Percentiles rank a stretch among this genome's conserved stretches.
These are phyloP conservation scores for Neltuma alba DNA, from an alignment of 306 rosid species.

Conservation along the genomic window DNA sequence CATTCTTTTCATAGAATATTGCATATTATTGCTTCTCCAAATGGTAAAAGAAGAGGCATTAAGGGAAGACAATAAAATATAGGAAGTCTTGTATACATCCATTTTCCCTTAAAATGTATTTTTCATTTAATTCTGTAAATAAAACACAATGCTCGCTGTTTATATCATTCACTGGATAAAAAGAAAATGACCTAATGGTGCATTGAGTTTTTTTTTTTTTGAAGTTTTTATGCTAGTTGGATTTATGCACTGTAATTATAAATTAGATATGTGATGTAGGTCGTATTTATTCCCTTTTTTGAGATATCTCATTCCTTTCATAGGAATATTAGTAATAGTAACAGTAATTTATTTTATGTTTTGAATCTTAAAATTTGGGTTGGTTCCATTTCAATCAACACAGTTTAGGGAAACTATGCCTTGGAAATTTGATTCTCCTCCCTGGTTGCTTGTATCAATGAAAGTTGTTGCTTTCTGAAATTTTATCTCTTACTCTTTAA, in stretches of 20 bases:
- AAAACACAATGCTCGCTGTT: neutral
- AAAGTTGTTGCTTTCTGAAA: slow-evolving; percentile 16
- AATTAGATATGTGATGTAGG: neutral
- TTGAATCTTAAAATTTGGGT: neutral
- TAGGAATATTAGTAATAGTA: neutral
- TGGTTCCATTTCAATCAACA: neutral
- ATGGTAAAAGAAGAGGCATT: neutral
- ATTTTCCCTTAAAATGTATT: neutral
- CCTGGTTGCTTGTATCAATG: slow-evolving; percentile 16
- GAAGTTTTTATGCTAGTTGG: neutral
- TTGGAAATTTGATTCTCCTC: slow-evolving; percentile 1
- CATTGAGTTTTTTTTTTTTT: neutral
- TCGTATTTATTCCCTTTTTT: neutral
- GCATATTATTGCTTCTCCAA: neutral
- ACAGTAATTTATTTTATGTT: neutral
- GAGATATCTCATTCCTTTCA: neutral
- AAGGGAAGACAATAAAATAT: neutral
- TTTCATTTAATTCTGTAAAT: neutral
- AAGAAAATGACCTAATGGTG: slow-evolving; percentile 1
- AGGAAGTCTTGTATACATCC: neutral
- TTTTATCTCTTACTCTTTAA: slow-evolving; percentile 20
- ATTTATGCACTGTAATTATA: neutral
- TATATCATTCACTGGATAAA: slow-evolving; percentile 2
- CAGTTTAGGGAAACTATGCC: neutral
- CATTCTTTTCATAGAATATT: neutral